Base-by-base conservation (phyloP, 1,284 basidiomycete genomes). In the Apiotrichum gracile region DNA sequence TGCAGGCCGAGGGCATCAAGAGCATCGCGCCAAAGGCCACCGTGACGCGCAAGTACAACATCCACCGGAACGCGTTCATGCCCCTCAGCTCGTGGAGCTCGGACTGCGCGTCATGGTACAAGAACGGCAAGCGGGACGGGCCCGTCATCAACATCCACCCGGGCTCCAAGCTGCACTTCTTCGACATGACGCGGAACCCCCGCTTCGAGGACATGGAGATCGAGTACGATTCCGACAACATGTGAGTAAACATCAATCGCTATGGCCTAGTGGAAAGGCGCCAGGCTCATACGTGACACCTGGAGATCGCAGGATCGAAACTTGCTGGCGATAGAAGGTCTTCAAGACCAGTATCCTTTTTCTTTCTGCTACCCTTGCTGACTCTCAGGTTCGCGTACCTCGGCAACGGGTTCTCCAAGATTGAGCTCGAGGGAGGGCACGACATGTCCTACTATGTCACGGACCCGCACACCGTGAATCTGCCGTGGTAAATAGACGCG, bases 121-220 rank as follows among this genome's bases (percentile, higher is more conserved):
- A 66, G 57, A 44, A 50, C 33, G 63, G 63, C 45, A 47, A 43
- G 21, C 27, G 50, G 41, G 21, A 55, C 35, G 48, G 58, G n/a
- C 43, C 51, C 41, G 47, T 53, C 54, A 48, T 55, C 29, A 57
- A 59, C 31, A 60, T 63, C 40, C 63, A 58, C 47, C 57, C 62
- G 2, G 61, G 61, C 6, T 52, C 51, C 40, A 49, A 59, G 40
- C 41, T 58, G 43, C 58, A 62, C 26, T 58, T 66, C 50, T 62
- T 66, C 35, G 63, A 67, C 49, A 58, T 67, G 52, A 51, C 62
- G 45, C 51, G 52, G 13, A 22, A 64, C 35, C 66, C 66, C 0
- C 61, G 68, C 5, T 72, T 64, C 61, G 69, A 72, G 52, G 69
- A 71, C 50, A 70, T 52, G 52, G 57, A 65, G 8, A 68, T 60